Evolutionary conservation across 176 grass and related monocot genomes (phyloP), one percentile per base, ranked within the genome.

Genomic region (Hsuehochloa calcarea): DNA sequence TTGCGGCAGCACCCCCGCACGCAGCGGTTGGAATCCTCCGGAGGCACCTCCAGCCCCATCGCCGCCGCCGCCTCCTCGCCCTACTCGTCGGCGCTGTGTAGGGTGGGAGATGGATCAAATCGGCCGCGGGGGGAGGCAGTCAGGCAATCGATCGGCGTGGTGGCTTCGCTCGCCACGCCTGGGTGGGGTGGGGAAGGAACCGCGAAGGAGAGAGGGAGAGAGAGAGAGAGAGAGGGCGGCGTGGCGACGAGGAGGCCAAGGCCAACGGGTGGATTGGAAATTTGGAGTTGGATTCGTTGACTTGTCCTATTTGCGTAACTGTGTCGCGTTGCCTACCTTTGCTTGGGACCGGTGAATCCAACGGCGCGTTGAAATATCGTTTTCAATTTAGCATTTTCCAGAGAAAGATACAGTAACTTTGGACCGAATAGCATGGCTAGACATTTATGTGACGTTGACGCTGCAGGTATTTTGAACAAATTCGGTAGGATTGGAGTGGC

Each of bases 1-100:
- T 93, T 98, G 43, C 85, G 85, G 88, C 96, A 98, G 86, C 96
- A 98, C 6, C 96, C 96, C 50, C 96, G 91, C 68, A 93, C 90
- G 91, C 96, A 98, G 25, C 87, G 87, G 79, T 95, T 98, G 16
- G 89, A 79, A 38, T 97, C 92, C 88, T 78, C 88, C 55, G 84
- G 83, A 50, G 81, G 47, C 26, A 91, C 68, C 59, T 87, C 72
- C 89, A 82, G 64, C 65, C 60, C 86, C 89, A 86, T 84, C 84
- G 50, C 70, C 52, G 52, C 74, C n/a, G 31, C 31, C 31, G 61
- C 38, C 75, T 74, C 78, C 29, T 13, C 65, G 27, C 22, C 27
- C 78, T 25, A 43, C 41, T 12, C 12, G 63, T 17, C 78, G 27
- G 45, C 10, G 61, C 19, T 37, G n/a, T n/a, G 77, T 47, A 41